These are phyloP conservation scores for Leccinum pallidistipes DNA, from an alignment of 1,284 basidiomycete genomes.

Conservation along the genomic window DNA sequence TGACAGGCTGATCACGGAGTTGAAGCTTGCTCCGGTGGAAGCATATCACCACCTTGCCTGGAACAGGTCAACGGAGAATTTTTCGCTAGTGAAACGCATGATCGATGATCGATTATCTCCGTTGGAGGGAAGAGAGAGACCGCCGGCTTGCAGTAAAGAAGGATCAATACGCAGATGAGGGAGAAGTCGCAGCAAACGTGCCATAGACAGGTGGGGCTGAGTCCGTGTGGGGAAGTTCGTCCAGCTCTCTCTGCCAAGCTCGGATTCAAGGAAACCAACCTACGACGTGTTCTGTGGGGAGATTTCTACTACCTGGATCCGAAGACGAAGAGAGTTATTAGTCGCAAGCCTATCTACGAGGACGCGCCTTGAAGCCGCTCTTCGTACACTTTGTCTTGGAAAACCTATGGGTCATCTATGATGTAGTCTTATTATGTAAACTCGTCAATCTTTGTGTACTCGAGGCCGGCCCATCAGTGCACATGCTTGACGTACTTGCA, in stretches of 20 bases:
- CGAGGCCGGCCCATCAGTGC: neutral
- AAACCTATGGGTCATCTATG: slow-evolving; percentile 97
- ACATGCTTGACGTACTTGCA: slow-evolving; percentile 48
- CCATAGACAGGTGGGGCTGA: slow-evolving; percentile 93
- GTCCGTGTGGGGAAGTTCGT: slow-evolving; percentile 92
- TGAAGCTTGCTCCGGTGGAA: slow-evolving; percentile 89
- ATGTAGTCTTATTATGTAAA: slow-evolving; percentile 69
- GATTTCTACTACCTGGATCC: slow-evolving; percentile 93
- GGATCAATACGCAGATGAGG: slow-evolving; percentile 65
- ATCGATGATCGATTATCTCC: slow-evolving; percentile 75
- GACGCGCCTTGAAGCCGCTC: slow-evolving; percentile 89
- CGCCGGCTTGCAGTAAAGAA: slow-evolving; percentile 74
- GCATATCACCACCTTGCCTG: slow-evolving; percentile 94
- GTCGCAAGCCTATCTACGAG: slow-evolving; percentile 83
- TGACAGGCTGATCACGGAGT: slow-evolving; percentile 93
- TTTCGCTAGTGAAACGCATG: slow-evolving; percentile 94
- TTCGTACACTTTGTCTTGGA: slow-evolving; percentile 98
- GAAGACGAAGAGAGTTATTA: slow-evolving; percentile 93
- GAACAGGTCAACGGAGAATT: slow-evolving; percentile 98
- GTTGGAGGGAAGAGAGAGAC: slow-evolving; percentile 93
- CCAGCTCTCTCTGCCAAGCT: slow-evolving; percentile 88
- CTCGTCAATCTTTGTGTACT: slow-evolving; percentile 60
- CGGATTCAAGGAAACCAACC: slow-evolving; percentile 86
- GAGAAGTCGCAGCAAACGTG: slow-evolving; percentile 55
- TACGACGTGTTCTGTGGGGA: slow-evolving; percentile 93